Conservation (phyloP, 495 filamentous ascomycete genomes). For the Diplogelasinospora grovesii region DNA sequence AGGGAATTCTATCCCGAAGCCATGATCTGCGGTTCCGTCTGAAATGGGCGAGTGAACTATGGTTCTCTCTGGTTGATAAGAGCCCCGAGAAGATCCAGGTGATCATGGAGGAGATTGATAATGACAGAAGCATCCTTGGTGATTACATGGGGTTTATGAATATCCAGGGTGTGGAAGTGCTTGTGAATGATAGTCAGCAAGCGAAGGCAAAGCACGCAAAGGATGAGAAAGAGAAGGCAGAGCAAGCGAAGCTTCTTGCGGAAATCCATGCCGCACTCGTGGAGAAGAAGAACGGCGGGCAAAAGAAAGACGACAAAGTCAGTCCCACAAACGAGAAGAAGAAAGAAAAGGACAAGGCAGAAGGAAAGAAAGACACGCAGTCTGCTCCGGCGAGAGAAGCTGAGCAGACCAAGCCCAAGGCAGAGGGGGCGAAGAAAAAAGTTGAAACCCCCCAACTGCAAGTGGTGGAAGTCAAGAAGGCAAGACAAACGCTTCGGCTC, state of each 20-base stretch:
- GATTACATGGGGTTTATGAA: constrained; percentile 16
- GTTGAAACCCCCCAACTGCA: too few species aligned
- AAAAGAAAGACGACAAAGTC: neutral
- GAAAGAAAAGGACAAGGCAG: neutral
- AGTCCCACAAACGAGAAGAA: neutral
- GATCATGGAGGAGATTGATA: constrained; percentile 21
- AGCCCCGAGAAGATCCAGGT: constrained; percentile 19
- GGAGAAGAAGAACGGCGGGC: neutral
- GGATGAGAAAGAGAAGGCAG: neutral
- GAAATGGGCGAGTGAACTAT: constrained; percentile 13
- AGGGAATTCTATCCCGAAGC: constrained; percentile 17
- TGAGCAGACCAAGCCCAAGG: neutral
- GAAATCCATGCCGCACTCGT: neutral
- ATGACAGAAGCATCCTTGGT: constrained; percentile 6
- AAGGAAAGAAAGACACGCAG: neutral
- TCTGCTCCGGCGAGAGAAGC: neutral
- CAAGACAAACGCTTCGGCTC: neutral
- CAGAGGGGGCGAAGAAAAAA: too few species aligned
- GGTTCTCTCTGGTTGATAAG: constrained; percentile 19
- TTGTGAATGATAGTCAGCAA: neutral
- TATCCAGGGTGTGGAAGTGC: neutral
- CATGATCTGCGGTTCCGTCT: constrained; percentile 13
- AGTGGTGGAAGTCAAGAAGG: too few species aligned
- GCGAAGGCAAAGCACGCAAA: neutral
- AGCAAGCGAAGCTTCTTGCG: neutral